Evolutionary conservation across 2,329 filamentous ascomycete species (phyloP).

Genomic region (Trichoderma cornu-damae): DNA sequence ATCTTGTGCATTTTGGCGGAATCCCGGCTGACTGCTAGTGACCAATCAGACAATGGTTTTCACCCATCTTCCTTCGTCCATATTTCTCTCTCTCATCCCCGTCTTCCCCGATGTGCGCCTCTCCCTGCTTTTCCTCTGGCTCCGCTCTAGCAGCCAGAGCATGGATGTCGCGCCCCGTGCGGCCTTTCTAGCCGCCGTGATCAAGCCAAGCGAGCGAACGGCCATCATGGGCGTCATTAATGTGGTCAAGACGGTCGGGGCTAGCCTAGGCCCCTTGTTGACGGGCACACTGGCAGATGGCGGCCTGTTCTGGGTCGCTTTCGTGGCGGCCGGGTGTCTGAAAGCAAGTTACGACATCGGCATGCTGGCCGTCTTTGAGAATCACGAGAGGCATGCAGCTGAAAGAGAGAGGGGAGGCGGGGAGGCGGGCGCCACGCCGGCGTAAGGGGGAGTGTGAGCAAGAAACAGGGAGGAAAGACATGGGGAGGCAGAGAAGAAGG

Average conservation of each 20-base stretch:
- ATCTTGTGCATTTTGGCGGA: neutral
- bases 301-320: slow-evolving; percentile 56
- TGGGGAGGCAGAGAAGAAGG: neutral
- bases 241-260: slow-evolving; percentile 60
- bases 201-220: slow-evolving; percentile 61
- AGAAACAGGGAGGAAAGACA: neutral
- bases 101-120: slow-evolving; percentile 48
- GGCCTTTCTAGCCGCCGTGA: slow-evolving; percentile 62
- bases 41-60: slow-evolving; percentile 62
- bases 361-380: slow-evolving; percentile 38
- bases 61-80: slow-evolving; percentile 63
- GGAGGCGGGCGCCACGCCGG: neutral
- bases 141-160: slow-evolving; percentile 56
- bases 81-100: slow-evolving; percentile 60
- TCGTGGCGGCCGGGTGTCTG: slow-evolving; percentile 56
- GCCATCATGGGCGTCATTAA: slow-evolving; percentile 68
- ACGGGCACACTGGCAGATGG: slow-evolving; percentile 58
- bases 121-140: slow-evolving; percentile 55
- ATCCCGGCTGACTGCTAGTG: neutral
- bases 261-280: slow-evolving; percentile 57
- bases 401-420: neutral
- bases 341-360: slow-evolving; percentile 59
- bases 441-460: neutral
- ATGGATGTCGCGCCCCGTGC: slow-evolving; percentile 69
- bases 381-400: slow-evolving; percentile 17